Conservation (phyloP, 495 filamentous ascomycete genomes). For the Aspergillus asperescens region DNA sequence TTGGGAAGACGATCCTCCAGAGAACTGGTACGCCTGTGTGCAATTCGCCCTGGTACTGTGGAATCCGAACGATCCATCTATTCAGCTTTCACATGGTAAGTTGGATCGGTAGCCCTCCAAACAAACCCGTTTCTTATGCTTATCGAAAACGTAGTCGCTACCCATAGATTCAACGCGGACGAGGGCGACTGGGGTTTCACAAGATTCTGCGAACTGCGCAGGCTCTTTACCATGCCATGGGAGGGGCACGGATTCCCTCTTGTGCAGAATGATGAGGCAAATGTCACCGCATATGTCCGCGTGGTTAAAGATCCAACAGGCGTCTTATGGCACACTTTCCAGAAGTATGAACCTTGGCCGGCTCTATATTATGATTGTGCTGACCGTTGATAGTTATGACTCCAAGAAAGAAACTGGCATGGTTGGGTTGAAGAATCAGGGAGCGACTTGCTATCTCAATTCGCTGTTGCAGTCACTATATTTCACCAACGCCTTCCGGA, state of each 20-base stretch:
- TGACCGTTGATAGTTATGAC: conserved; percentile 63
- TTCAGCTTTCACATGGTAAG: conserved; percentile 63
- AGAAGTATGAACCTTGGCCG: conserved; percentile 54
- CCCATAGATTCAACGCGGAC: conserved; percentile 89
- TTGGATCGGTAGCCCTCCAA: background rate
- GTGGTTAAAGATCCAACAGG: conserved; percentile 96
- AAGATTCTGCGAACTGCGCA: conserved; percentile 77
- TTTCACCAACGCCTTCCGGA: conserved; percentile 95
- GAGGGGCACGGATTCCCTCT: conserved; percentile 66
- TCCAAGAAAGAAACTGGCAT: conserved; percentile 98
- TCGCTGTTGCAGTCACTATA: conserved; percentile 94
- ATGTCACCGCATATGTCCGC: conserved; percentile 87
- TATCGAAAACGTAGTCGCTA: conserved; percentile 48
- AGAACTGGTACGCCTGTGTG: conserved; percentile 93
- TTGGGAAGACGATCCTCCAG: conserved; percentile 64
- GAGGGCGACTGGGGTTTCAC: conserved; percentile 99
- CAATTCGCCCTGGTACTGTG: conserved; percentile 92
- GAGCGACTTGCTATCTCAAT: conserved; percentile 97
- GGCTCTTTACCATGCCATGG: conserved; percentile 69
- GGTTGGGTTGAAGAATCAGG: conserved; percentile 95
- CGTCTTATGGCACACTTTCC: conserved; percentile 98
- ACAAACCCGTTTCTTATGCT: conserved; percentile 12
- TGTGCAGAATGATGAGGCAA: conserved; percentile 79
- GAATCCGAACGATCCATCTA: conserved; percentile 82
- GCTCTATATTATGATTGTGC: background rate